A percentile compares a stretch with the other conserved stretches of the same genome.
Conservation (phyloP, 1,284 basidiomycete genomes). For the Mycena sp. region DNA sequence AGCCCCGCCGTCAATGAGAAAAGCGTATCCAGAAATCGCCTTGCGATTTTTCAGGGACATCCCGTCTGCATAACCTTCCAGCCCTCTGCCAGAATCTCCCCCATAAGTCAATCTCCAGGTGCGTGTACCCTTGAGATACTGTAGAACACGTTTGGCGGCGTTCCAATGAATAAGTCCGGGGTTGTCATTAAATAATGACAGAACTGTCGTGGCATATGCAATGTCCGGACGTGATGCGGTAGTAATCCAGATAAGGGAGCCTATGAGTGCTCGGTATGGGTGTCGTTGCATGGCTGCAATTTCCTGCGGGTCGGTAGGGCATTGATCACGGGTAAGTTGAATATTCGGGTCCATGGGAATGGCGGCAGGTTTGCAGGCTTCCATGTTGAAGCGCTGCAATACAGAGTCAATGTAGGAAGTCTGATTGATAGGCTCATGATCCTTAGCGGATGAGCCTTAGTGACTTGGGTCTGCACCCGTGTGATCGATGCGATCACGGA, state of each 20-base stretch:
- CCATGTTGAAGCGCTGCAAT: too few relatives aligned
- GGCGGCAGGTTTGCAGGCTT: too few relatives aligned
- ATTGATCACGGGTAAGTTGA: not conserved
- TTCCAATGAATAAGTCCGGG: constrained; percentile 12
- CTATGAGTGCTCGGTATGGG: constrained; percentile 1
- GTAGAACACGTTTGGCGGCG: constrained; percentile 10
- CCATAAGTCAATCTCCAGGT: not conserved
- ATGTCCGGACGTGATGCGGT: constrained; percentile 35
- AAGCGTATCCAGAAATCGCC: constrained; percentile 40
- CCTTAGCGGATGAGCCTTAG: too few relatives aligned
- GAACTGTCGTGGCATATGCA: constrained; percentile 1
- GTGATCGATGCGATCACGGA: too few relatives aligned
- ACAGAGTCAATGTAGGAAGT: too few relatives aligned
- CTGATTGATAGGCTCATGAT: too few relatives aligned
- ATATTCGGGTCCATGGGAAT: too few relatives aligned
- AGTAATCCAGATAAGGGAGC: constrained; percentile 20
- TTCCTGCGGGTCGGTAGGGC: constrained; percentile 2
- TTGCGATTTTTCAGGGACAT: constrained; percentile 36
- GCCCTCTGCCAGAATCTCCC: not conserved
- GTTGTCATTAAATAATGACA: constrained; percentile 7
- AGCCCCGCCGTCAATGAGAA: constrained; percentile 38
- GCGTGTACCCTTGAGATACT: constrained; percentile 8
- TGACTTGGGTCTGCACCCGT: too few relatives aligned
- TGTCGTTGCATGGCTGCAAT: not conserved
- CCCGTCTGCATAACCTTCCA: constrained; percentile 39